Conservation (phyloP, 257 asterid genomes). For the Solanum okadae region DNA sequence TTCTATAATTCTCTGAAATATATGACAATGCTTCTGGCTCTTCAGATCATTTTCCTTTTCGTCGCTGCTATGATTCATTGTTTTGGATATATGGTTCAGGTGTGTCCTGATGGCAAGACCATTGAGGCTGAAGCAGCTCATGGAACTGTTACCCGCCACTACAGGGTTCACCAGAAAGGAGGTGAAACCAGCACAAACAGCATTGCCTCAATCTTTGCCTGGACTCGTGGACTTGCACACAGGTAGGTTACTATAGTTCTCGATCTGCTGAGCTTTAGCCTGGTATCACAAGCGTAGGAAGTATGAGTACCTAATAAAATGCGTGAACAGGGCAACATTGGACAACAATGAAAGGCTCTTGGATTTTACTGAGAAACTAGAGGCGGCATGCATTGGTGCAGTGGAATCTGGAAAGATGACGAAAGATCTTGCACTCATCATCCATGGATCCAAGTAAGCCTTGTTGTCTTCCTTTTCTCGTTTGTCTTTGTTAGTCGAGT, state of each 20-base stretch:
- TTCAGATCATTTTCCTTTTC: background rate
- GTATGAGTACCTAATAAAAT: background rate
- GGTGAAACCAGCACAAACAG: conserved; percentile 99
- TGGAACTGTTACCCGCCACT: conserved; percentile 99
- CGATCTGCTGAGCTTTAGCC: background rate
- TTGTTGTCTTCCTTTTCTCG: too few species aligned
- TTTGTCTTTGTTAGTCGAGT: background rate
- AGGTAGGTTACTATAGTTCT: conserved; percentile 28
- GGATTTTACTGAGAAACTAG: conserved; percentile 88
- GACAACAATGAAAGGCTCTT: conserved; percentile 70
- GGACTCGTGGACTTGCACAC: conserved; percentile 99
- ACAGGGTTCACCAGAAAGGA: conserved; percentile 95
- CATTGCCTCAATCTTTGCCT: conserved; percentile 98
- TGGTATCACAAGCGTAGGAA: background rate
- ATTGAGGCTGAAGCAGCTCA: conserved; percentile 99
- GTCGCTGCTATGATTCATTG: background rate
- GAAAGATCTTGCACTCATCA: conserved; percentile 94
- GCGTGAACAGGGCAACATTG: conserved; percentile 69
- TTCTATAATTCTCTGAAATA: background rate
- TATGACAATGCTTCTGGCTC: background rate
- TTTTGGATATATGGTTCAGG: conserved; percentile 27
- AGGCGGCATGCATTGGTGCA: conserved; percentile 88
- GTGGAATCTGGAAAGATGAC: conserved; percentile 99
- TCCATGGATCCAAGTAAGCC: conserved; percentile 86
- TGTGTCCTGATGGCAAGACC: conserved; percentile 99